Base-by-base conservation (phyloP, 1,139 yeast genomes). In the Spathaspora sp. region DNA sequence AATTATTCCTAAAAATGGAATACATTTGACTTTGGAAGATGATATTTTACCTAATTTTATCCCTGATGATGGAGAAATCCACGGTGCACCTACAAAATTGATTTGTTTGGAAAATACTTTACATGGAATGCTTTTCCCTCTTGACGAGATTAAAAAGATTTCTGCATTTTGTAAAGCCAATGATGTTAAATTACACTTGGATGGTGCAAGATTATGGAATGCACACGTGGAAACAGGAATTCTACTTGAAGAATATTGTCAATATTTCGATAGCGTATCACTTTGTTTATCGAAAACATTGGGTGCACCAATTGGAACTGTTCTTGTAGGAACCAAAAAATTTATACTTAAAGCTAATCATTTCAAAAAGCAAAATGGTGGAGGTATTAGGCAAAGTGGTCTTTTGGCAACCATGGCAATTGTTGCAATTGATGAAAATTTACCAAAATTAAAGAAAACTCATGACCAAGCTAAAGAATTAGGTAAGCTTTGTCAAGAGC, bases 391-490 rank as follows among this genome's bases (percentile, higher is more conserved):
- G 50, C 80, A 74, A 56, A 66, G 76, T 13, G 80, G 80, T 1
- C 50, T 73, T 23, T 56, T 73, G 48, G 64, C 77, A 3, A 56
- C 60, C 45, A 72, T 72, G 77, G 78, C 78, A 2, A 60, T 63
- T 15, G 63, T 63, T 18, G 78, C 78, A 7, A 65, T 74, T 36
- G 70, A 69, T 43, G 72, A 72, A 48, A 72, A 72, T 51, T 62
- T 67, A 23, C 50, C 65, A 31, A 66, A 67, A 52, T 60, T 74
- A 43, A 59, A 69, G 23, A 76, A 74, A 40, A 83, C 88, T 25
- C 82, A 78, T 43, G 70, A 69, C 40, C 70, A 84, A 51, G 84
- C 88, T 1, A 58, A 68, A 18, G 72, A 72, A 46, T 83, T 88
- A 3, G 74, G 74, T 18, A 64, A 63, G 15, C 59, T 78, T 10